Conservation (phyloP, 1,139 yeast genomes). For the Taiozyma sp. region DNA sequence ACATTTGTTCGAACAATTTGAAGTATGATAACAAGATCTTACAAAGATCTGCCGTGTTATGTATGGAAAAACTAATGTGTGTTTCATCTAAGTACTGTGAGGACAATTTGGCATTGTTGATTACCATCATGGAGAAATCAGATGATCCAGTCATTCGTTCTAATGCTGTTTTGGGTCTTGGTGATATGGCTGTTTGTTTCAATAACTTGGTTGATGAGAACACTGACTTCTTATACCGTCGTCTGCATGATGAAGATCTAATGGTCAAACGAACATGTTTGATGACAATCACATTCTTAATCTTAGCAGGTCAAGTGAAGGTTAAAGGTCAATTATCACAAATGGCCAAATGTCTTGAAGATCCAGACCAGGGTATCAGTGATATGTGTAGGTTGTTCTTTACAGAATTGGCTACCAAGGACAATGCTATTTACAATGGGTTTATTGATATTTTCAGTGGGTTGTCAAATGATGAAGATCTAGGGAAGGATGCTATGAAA, state of each 20-base stretch:
- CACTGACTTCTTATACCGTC: slow-evolving; percentile 80
- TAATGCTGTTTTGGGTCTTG: slow-evolving; percentile 87
- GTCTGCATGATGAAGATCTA: slow-evolving; percentile 78
- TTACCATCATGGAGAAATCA: slow-evolving; percentile 81
- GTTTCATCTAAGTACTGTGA: slow-evolving; percentile 86
- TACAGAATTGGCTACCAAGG: slow-evolving; percentile 91
- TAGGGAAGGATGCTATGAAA: slow-evolving; percentile 66
- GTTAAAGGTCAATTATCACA: slow-evolving; percentile 97
- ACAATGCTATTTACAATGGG: slow-evolving; percentile 95
- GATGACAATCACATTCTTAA: slow-evolving; percentile 94
- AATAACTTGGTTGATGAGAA: slow-evolving; percentile 91
- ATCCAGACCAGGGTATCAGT: slow-evolving; percentile 81
- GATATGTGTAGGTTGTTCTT: slow-evolving; percentile 91
- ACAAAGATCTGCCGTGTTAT: slow-evolving; percentile 73
- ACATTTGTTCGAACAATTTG: slow-evolving; percentile 63
- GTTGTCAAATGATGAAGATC: slow-evolving; percentile 59
- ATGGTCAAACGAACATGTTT: slow-evolving; percentile 95
- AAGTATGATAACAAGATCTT: slow-evolving; percentile 51
- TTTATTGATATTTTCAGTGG: slow-evolving; percentile 95
- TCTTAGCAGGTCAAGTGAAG: slow-evolving; percentile 96
- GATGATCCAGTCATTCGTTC: slow-evolving; percentile 84
- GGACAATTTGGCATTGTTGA: slow-evolving; percentile 66
- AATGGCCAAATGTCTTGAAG: slow-evolving; percentile 94
- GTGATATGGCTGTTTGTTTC: slow-evolving; percentile 97
- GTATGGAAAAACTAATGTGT: slow-evolving; percentile 92